Evolutionary conservation across 2,329 filamentous ascomycete species (phyloP).

Genomic region (Lachnellula arida): DNA sequence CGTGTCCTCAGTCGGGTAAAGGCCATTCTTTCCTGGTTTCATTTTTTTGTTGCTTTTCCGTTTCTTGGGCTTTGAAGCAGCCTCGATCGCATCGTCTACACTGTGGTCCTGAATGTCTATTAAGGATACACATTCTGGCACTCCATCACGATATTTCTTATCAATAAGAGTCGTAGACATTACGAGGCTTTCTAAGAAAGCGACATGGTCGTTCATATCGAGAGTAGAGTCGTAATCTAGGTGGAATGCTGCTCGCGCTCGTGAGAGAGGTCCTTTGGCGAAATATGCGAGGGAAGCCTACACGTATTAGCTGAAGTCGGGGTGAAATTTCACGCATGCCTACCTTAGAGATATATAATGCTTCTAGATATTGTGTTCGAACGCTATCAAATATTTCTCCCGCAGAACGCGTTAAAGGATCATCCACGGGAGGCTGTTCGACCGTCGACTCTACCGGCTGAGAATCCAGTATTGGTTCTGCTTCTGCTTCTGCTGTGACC

Average conservation of each 20-base stretch:
- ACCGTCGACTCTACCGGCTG: conserved; percentile 1
- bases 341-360: conserved; percentile 60
- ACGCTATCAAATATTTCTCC: conserved; percentile 54
- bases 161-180: conserved; percentile 64
- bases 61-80: conserved; percentile 39
- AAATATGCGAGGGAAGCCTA: conserved; percentile 78
- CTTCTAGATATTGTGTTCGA: conserved; percentile 53
- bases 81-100: conserved; percentile 46
- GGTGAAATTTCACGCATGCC: conserved; percentile 30
- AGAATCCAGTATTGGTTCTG: conserved; percentile 4
- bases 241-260: conserved; percentile 67
- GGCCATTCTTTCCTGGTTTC: conserved; percentile 62
- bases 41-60: conserved; percentile 58
- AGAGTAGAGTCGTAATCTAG: conserved; percentile 55
- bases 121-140: conserved; percentile 56
- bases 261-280: conserved; percentile 73
- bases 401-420: conserved; percentile 33
- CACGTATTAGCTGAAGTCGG: conserved; percentile 38
- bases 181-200: conserved; percentile 65
- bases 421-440: conserved; percentile 2
- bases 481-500: conserved; percentile 2
- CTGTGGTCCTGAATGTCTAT: conserved; percentile 46
- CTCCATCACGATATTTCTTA: conserved; percentile 71
- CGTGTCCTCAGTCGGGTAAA: conserved; percentile 63
- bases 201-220: conserved; percentile 58